These are phyloP conservation scores for Penicillium sp. DNA, from an alignment of 2,329 filamentous ascomycete species.

Conservation along the genomic window DNA sequence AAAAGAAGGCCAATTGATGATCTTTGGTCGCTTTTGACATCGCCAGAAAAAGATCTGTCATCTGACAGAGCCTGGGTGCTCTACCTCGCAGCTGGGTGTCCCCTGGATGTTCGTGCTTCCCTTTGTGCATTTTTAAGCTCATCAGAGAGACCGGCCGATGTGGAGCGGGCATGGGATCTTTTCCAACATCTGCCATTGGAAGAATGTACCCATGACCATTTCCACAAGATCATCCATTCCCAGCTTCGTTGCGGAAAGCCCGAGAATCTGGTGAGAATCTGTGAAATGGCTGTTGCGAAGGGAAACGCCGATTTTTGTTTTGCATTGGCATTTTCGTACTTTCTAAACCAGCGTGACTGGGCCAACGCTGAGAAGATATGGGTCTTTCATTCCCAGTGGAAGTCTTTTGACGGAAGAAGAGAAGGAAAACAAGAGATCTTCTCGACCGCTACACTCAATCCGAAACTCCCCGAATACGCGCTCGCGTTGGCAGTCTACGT, in stretches of 20 bases:
- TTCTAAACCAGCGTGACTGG: slow-evolving; percentile 36
- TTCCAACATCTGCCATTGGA: slow-evolving; percentile 44
- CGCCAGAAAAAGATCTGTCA: slow-evolving; percentile 22
- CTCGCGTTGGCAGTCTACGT: slow-evolving; percentile 17
- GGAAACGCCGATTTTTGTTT: slow-evolving; percentile 29
- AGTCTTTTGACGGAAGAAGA: not conserved
- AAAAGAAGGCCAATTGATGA: not conserved
- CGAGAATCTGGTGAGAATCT: slow-evolving; percentile 41
- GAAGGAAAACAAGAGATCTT: slow-evolving; percentile 6
- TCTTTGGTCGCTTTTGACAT: slow-evolving; percentile 7
- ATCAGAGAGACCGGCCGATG: slow-evolving; percentile 41
- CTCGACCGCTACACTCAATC: slow-evolving; percentile 12
- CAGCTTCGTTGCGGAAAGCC: slow-evolving; percentile 42
- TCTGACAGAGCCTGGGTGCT: slow-evolving; percentile 45
- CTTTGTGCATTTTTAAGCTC: slow-evolving; percentile 41
- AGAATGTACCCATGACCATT: slow-evolving; percentile 44
- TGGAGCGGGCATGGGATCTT: slow-evolving; percentile 45
- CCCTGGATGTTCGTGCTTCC: slow-evolving; percentile 23
- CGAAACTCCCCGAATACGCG: slow-evolving; percentile 21
- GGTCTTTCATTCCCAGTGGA: slow-evolving; percentile 12
- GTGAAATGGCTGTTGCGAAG: slow-evolving; percentile 38
- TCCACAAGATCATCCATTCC: slow-evolving; percentile 46
- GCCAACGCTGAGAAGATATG: slow-evolving; percentile 30
- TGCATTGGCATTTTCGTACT: slow-evolving; percentile 32
- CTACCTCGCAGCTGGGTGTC: slow-evolving; percentile 35